Base-by-base conservation (phyloP, 495 filamentous ascomycete species). In the Xylaria flabelliformis region DNA sequence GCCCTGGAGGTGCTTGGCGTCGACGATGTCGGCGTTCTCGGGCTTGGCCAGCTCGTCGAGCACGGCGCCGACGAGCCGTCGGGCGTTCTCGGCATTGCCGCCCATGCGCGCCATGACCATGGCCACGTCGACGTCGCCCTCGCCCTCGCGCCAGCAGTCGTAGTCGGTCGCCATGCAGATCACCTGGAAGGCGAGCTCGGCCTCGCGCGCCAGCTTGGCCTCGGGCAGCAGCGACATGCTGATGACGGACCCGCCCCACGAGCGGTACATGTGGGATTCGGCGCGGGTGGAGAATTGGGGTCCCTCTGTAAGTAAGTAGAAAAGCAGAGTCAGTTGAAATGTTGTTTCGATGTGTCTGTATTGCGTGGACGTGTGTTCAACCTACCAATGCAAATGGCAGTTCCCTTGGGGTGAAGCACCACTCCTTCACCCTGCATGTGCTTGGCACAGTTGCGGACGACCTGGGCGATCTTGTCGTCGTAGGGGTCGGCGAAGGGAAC, bases 151-250 rank as follows among this genome's bases (percentile, higher is more conserved):
- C 96, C 96, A 98, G 88, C 95, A 97, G 82, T 99, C 97, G 77
- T 99, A 99, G 83, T 99, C 96, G 29, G 96, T 99, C 36, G 92
- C 91, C 97, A 99, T 99, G 86, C 95, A 98, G 75, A 99, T 95
- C 89, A 98, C 95, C 84, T 95, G 93, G 78, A 97, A 98, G 19
- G 91, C 92, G 74, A 99, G 91, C 84, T 99, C 97, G 5, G 97
- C 97, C 85, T 99, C 96, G 42, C 92, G 88, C 36, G 96, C 96
- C 15, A 99, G 90, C 85, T 98, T 98, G 42, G 95, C 91, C 85
- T 99, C 96, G 32, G 96, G 96, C n/a, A 98, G 87, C 29, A 91
- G 90, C 65, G 92, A 95, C 96, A 99, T 99, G 86, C 98, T 98
- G 85, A 99, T 97, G 3, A 97, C 91, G 72, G 86, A 90, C 59